Base-by-base conservation (phyloP, 1,284 basidiomycete genomes). In the Ustilago shanxiensis region DNA sequence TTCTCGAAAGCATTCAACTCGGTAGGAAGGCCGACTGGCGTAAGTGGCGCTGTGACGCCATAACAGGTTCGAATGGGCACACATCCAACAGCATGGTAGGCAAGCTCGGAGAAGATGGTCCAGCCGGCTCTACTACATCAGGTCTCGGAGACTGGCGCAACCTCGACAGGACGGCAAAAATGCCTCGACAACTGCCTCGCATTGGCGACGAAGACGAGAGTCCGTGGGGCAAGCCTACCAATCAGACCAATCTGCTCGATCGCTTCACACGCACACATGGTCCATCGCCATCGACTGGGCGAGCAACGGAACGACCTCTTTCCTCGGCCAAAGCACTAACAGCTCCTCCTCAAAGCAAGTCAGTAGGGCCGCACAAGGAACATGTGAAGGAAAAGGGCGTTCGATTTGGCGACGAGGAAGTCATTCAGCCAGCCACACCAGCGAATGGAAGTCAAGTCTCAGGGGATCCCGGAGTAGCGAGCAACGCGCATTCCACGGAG, bases 1-100 rank as follows among this genome's bases (percentile, higher is more conserved):
- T 99, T 9, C 87, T 92, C 11, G 90, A 95, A 31, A 94, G 93
- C 76, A 90, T 90, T 29, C 87, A 90, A 64, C 89, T 89, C 9
- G 91, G 91, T 0, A 86, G 87, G 10, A 88, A 95, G n/a, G 89
- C 94, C 1, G 90, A 92, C 4, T 96, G 94, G 94, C 88, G 88
- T 20, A 72, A 79, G 67, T 84, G 69, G 67, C 52, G 74, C 14
- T 77, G 73, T 57, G 77, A 77, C 26, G 80, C 69, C 2, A 68
- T 58, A 22, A 72, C 77, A 1, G 77, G 77, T 10, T 60, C 59
- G 9, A 76, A 66, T 22, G 66, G 71, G 0, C 63, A 69, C 51
- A 66, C 74, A 8, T 76, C 66, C 2, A 62, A 66, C 14, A 67
- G 68, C 55, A 73, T 72, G 66, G 45, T 73, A 10, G 60, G 58